These are phyloP conservation scores for Neckera pumila DNA, from an alignment of 225 moss, liverwort and hornwort species.

Conservation along the genomic window DNA sequence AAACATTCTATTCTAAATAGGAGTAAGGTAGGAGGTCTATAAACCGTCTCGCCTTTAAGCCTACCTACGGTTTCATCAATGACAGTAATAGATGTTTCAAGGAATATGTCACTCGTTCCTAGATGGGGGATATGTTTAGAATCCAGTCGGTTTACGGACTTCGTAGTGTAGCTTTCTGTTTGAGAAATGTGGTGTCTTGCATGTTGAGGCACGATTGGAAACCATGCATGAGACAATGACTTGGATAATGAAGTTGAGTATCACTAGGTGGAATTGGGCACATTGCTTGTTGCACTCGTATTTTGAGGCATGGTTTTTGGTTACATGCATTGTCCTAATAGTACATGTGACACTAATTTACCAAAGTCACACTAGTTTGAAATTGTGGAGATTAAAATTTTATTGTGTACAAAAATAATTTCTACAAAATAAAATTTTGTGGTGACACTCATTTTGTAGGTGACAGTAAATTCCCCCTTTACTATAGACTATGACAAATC, in stretches of 20 bases:
- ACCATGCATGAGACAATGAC: not conserved
- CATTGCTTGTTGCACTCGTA: too few species aligned
- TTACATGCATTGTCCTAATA: not conserved
- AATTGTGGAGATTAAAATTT: not conserved
- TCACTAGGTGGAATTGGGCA: not conserved
- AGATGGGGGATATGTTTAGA: not conserved
- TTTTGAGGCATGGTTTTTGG: rapidly evolving
- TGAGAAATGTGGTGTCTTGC: not conserved
- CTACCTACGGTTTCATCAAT: too few species aligned
- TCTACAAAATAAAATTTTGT: not conserved
- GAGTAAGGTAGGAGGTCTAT: too few species aligned
- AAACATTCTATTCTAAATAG: too few species aligned
- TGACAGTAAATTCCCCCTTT: not conserved
- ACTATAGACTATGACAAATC: not conserved
- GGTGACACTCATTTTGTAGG: not conserved
- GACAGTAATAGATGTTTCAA: too few species aligned
- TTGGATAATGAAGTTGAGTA: not conserved
- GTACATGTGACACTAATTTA: not conserved
- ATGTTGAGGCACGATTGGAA: not conserved
- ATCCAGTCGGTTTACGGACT: too few species aligned
- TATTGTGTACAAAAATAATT: not conserved
- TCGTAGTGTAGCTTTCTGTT: too few species aligned
- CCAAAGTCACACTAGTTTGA: not conserved
- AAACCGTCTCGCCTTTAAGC: too few species aligned
- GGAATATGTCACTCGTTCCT: too few species aligned